A percentile compares a stretch with the other conserved stretches of the same genome.
Conservation (phyloP, 495 filamentous ascomycete genomes). For the Aspergillus avenaceus region DNA sequence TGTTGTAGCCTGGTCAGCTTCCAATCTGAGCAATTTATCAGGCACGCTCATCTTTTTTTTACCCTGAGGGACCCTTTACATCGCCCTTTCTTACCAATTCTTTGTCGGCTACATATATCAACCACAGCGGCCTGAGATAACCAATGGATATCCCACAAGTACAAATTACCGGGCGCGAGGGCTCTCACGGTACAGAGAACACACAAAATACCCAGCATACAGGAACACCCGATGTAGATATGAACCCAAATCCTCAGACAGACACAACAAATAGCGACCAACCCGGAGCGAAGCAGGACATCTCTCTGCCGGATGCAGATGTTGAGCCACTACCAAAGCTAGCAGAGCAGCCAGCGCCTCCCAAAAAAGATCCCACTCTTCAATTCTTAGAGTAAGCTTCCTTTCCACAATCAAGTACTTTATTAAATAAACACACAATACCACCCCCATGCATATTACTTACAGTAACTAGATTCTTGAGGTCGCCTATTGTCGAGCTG, state of each 20-base stretch:
- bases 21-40: no score
- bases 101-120: no score
- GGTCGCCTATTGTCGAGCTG: slow-evolving; percentile 75
- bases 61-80: no score
- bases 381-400: slow-evolving; percentile 34
- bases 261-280: slow-evolving; percentile 8
- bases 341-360: slow-evolving; percentile 9
- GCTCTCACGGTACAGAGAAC: background rate
- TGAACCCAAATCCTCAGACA: slow-evolving; percentile 13
- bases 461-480: slow-evolving; percentile 44
- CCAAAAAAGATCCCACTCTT: slow-evolving; percentile 21
- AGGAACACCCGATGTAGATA: slow-evolving; percentile 20
- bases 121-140: background rate
- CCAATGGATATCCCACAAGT: slow-evolving; percentile 27
- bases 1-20: no score
- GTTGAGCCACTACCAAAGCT: slow-evolving; percentile 15
- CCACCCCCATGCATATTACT: no score
- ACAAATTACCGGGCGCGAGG: slow-evolving; percentile 15
- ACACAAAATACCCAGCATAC: slow-evolving; percentile 4
- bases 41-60: no score
- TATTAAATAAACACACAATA: no score
- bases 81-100: no score
- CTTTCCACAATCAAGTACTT: no score
- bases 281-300: slow-evolving; percentile 14
- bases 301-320: slow-evolving; percentile 16